Evolutionary conservation across 805 yeast species (phyloP).

Genomic region (Candida oleophila): DNA sequence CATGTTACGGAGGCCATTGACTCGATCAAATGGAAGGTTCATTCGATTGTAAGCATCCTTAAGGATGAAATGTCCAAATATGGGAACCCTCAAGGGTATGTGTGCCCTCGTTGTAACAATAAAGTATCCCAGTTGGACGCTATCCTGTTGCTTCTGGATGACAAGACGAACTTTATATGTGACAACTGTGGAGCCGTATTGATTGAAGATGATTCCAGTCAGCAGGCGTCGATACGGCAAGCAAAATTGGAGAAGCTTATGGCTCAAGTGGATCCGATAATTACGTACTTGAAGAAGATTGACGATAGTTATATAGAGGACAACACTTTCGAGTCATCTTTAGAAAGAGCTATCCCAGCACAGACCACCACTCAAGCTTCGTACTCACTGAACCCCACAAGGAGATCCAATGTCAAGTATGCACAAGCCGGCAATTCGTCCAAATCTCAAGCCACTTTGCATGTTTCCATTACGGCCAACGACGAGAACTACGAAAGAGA

Average conservation of each 20-base stretch:
- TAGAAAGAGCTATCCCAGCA: constrained; percentile 82
- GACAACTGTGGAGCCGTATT: constrained; percentile 76
- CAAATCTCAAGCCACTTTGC: constrained; percentile 79
- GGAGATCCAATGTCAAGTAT: constrained; percentile 30
- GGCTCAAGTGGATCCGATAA: constrained; percentile 87
- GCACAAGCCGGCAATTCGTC: constrained; percentile 50
- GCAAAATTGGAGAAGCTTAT: constrained; percentile 78
- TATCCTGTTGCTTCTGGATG: constrained; percentile 75
- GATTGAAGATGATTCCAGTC: constrained; percentile 84
- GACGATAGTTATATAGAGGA: constrained; percentile 42
- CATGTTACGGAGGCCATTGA: constrained; percentile 93
- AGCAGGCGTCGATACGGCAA: constrained; percentile 78
- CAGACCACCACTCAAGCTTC: constrained; percentile 66
- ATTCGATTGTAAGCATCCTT: constrained; percentile 72
- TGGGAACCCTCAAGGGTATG: constrained; percentile 90
- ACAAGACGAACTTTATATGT: constrained; percentile 77
- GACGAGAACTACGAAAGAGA: constrained; percentile 75
- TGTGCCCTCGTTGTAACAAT: constrained; percentile 82
- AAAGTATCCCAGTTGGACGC: constrained; percentile 88
- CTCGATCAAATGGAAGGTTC: constrained; percentile 94
- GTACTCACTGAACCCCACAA: constrained; percentile 45
- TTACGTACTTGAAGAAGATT: constrained; percentile 65
- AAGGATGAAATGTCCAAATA: constrained; percentile 82
- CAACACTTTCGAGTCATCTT: constrained; percentile 48
- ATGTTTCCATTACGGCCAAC: constrained; percentile 84